Evolutionary conservation across 352 stramenopile species (phyloP).

Genomic region (Phytophthora pini): DNA sequence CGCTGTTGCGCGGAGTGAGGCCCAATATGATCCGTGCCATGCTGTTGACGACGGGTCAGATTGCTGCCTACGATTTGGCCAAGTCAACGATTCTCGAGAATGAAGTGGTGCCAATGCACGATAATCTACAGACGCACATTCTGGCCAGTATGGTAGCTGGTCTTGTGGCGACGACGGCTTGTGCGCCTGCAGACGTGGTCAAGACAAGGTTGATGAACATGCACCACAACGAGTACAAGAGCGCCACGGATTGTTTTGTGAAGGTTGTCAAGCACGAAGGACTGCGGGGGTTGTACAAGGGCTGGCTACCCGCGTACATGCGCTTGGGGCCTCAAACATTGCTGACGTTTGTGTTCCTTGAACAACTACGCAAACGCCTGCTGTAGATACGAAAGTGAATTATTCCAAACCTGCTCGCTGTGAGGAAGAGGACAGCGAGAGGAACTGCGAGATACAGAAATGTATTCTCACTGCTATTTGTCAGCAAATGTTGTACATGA

Average conservation of each 20-base stretch:
- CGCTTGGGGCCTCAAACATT: constrained; percentile 81
- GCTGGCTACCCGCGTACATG: constrained; percentile 87
- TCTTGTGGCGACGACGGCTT: constrained; percentile 80
- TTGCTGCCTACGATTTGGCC: constrained; percentile 83
- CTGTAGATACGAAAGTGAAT: constrained; percentile 32
- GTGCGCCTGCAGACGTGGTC: constrained; percentile 79
- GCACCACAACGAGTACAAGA: constrained; percentile 81
- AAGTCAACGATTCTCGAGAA: constrained; percentile 66
- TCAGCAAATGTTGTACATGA: no score
- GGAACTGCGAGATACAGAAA: not conserved
- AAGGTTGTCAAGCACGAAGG: constrained; percentile 83
- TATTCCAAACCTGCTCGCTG: constrained; percentile 1
- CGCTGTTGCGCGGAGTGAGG: constrained; percentile 73
- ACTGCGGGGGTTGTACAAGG: constrained; percentile 81
- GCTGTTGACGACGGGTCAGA: constrained; percentile 84
- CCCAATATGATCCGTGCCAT: constrained; percentile 88
- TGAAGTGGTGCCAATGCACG: constrained; percentile 47
- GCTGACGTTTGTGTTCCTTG: constrained; percentile 88
- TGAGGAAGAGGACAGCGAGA: not conserved
- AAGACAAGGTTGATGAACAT: constrained; percentile 90
- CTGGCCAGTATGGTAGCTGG: constrained; percentile 79
- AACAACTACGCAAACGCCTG: constrained; percentile 78
- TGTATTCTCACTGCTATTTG: no score
- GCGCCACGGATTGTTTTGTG: constrained; percentile 81
- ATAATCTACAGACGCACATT: constrained; percentile 80